phyloP scores from a whole-genome alignment of 1,284 basidiomycete genomes.

The Cryptococcus floricola region DNA sequence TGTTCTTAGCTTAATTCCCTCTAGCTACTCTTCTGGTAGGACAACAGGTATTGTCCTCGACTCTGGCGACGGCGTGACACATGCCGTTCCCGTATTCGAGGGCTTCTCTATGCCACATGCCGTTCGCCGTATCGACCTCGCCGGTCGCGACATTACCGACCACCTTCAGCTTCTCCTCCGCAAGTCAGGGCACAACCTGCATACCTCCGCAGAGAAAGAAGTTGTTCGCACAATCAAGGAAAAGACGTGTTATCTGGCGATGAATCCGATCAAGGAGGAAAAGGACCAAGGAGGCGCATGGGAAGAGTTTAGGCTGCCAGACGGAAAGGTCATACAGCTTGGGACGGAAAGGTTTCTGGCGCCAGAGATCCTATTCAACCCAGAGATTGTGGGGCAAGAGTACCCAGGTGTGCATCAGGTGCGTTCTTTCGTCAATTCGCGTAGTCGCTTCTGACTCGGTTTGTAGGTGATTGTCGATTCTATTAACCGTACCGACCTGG shows the following conservation, averaged over 20 bases:
- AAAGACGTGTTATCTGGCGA: constrained; percentile 91
- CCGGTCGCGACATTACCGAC: constrained; percentile 96
- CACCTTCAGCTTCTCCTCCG: constrained; percentile 89
- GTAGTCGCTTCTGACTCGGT: constrained; percentile 21
- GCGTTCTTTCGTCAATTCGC: constrained; percentile 46
- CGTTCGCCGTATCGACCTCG: constrained; percentile 90
- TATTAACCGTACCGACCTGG: constrained; percentile 57
- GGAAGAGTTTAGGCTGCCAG: constrained; percentile 92
- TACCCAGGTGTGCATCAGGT: constrained; percentile 97
- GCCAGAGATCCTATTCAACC: constrained; percentile 97
- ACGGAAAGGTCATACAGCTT: constrained; percentile 92
- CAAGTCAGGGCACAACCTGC: constrained; percentile 90
- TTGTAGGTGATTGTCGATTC: constrained; percentile 58
- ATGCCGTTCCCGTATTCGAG: constrained; percentile 98
- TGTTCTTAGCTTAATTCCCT: neutral
- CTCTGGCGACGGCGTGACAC: constrained; percentile 97
- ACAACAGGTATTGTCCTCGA: constrained; percentile 98
- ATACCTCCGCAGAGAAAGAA: constrained; percentile 95
- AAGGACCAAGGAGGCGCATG: constrained; percentile 71
- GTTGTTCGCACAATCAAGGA: constrained; percentile 98
- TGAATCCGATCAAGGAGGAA: constrained; percentile 90
- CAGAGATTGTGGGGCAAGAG: constrained; percentile 92
- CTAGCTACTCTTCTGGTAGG: constrained; percentile 98
- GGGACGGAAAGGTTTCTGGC: constrained; percentile 94
- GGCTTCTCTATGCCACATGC: constrained; percentile 99